Percentiles rank a stretch among this genome's conserved stretches.
Evolutionary conservation across 495 filamentous ascomycete species (phyloP).

Genomic region (Clavariopsis aquatica): DNA sequence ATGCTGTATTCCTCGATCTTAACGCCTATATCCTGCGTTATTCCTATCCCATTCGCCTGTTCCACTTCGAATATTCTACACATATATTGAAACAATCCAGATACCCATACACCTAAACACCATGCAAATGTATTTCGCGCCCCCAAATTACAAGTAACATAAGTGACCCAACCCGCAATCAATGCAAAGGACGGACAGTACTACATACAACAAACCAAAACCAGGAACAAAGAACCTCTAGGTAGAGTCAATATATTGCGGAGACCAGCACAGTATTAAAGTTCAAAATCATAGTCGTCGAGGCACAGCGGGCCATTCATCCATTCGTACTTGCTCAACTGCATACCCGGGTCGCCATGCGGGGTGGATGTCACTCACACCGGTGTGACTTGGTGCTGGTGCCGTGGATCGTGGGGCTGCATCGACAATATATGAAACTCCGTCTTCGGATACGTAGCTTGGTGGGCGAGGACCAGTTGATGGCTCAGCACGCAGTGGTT

Average conservation of each 20-base stretch:
- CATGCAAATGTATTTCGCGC: not conserved
- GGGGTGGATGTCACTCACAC: slow-evolving; percentile 37
- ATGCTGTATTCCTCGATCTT: no score
- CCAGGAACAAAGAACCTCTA: not conserved
- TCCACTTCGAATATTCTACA: no score
- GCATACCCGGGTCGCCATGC: slow-evolving; percentile 36
- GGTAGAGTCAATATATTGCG: no score
- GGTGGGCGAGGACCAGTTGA: slow-evolving; percentile 56
- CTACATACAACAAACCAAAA: not conserved
- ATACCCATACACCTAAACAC: no score
- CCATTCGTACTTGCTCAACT: slow-evolving; percentile 11
- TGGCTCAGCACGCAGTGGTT: not conserved
- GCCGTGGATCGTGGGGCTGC: slow-evolving; percentile 56
- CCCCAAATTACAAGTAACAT: slow-evolving; percentile 5
- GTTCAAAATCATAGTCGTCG: not conserved
- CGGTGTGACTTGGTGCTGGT: slow-evolving; percentile 17
- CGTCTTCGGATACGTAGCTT: slow-evolving; percentile 71
- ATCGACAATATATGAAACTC: slow-evolving; percentile 66
- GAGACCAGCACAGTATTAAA: not conserved
- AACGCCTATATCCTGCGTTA: no score
- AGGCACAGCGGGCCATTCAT: slow-evolving; percentile 5
- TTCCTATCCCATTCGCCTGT: no score
- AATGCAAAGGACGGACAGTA: not conserved
- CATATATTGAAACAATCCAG: no score
- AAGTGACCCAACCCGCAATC: not conserved